Conservation (phyloP, 805 yeast genomes). For the Metschnikowia chrysomelidarum region DNA sequence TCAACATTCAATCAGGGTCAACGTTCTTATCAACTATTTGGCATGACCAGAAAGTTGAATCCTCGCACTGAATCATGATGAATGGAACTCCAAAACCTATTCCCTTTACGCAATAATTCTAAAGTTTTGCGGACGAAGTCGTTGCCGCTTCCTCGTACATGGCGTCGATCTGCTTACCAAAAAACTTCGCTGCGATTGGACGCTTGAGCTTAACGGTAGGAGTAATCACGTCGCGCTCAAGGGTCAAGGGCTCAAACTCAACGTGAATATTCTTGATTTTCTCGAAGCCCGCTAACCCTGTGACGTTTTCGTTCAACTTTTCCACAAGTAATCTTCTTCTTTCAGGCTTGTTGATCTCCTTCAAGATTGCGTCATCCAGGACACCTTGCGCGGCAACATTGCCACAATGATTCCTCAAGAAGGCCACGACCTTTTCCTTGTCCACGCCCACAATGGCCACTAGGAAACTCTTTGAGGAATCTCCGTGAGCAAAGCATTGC, state of each 20-base stretch:
- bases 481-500: conserved; percentile 20
- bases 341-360: conserved; percentile 17
- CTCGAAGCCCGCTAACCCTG: conserved; percentile 24
- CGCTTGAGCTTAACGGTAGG: conserved; percentile 44
- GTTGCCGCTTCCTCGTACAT: conserved; percentile 51
- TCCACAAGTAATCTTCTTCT: conserved; percentile 15
- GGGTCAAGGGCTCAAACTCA: conserved; percentile 28
- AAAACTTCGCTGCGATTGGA: conserved; percentile 45
- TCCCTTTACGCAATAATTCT: no score
- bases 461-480: conserved; percentile 15
- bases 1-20: no score
- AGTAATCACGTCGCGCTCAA: conserved; percentile 26
- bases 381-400: conserved; percentile 7
- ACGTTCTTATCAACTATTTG: no score
- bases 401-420: conserved; percentile 17
- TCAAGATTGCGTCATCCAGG: conserved; percentile 20
- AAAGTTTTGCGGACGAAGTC: conserved; percentile 12
- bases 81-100: no score
- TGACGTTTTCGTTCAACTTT: conserved; percentile 10
- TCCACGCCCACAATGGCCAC: conserved; percentile 25
- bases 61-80: no score
- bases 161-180: conserved; percentile 35
- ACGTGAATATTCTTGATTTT: conserved; percentile 24
- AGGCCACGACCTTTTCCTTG: conserved; percentile 15
- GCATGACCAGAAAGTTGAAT: no score